phyloP scores from a whole-genome alignment of 1,284 basidiomycete species.

The Flammula alnicola region DNA sequence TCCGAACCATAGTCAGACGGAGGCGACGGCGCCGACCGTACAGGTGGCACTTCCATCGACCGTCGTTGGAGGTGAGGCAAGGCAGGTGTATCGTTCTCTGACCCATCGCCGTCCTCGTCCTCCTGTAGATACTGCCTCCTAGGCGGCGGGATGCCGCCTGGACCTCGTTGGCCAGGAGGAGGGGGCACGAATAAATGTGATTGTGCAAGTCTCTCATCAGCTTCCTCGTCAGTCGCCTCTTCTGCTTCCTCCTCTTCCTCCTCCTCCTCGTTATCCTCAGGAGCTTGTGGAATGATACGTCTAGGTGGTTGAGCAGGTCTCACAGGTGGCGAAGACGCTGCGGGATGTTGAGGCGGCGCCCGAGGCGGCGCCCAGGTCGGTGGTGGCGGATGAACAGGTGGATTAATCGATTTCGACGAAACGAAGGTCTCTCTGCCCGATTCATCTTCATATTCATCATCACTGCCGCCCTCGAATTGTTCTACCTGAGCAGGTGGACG shows the following conservation, averaged over 20 bases:
- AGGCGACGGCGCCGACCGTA: conserved; percentile 18
- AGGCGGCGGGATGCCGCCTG: conserved; percentile 9
- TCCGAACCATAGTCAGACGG: conserved; percentile 21
- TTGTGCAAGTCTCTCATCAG: conserved; percentile 21
- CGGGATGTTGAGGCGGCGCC: conserved; percentile 1
- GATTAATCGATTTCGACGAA: too few species aligned
- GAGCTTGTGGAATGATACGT: conserved; percentile 27
- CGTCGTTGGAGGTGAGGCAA: conserved; percentile 29
- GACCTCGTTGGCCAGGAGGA: conserved; percentile 18
- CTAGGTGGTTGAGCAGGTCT: conserved; percentile 27
- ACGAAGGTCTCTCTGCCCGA: neutral
- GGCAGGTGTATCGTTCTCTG: conserved; percentile 26
- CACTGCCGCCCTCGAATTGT: conserved; percentile 22
- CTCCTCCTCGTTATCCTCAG: conserved; percentile 20
- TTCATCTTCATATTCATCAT: conserved; percentile 16
- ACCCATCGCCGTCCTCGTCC: conserved; percentile 26
- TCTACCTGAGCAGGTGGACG: conserved; percentile 21
- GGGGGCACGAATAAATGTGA: conserved; percentile 30
- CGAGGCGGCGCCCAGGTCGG: neutral
- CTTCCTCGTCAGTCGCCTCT: conserved; percentile 22
- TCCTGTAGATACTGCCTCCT: conserved; percentile 15
- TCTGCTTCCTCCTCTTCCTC: conserved; percentile 21
- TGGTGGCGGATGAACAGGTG: too few species aligned
- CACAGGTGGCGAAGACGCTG: conserved; percentile 17
- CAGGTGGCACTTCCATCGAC: conserved; percentile 23